Base-by-base conservation (phyloP, 106 monocot species). In the Dioscorea alata region DNA sequence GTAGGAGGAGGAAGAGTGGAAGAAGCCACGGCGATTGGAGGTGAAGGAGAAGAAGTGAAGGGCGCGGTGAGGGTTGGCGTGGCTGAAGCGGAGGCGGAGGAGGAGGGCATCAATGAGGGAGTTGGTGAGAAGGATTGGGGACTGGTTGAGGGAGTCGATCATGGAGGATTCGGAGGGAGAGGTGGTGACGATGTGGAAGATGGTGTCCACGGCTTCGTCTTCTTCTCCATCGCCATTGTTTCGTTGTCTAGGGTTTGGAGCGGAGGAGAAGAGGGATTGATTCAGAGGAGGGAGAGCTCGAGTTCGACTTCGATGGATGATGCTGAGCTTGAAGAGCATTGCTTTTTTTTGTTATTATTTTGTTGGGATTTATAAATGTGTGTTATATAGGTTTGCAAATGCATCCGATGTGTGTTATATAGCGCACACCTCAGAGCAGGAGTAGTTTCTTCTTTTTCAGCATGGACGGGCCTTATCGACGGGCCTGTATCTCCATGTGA, bases 91-190 rank as follows among this genome's bases (percentile, higher is more conserved):
- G 50, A 78, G 65, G 21, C 81, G 61, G 4, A 69, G 68, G 74
- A 94, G 85, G 65, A 94, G 83, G 48, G 56, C 33, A 62, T 90
- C 90, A 73, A 94, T 70, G 63, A 94, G 71, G 65, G 70, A 57
- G 76, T 74, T 75, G 57, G 87, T 69, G 80, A 85, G 72, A 61
- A 66, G 61, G 71, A 87, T 67, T 8, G 50, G n/a, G 42, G 76
- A 70, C n/a, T 64, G 10, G 7, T 49, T n/a, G 31, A 90, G 90
- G 62, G 81, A 76, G 6, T 18, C 12, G 62, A 33, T 33, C 80
- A 94, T 80, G 75, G 78, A 42, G 6, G 68, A 63, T 23, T 51
- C 17, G 33, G 78, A 71, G 32, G 87, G 28, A 61, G 94, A 85
- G 35, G 82, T 59, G 76, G 75, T 79, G 76, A 94, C 73, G 74